Base-by-base conservation (phyloP, 805 yeast genomes). In the Candida jianshihensis region DNA sequence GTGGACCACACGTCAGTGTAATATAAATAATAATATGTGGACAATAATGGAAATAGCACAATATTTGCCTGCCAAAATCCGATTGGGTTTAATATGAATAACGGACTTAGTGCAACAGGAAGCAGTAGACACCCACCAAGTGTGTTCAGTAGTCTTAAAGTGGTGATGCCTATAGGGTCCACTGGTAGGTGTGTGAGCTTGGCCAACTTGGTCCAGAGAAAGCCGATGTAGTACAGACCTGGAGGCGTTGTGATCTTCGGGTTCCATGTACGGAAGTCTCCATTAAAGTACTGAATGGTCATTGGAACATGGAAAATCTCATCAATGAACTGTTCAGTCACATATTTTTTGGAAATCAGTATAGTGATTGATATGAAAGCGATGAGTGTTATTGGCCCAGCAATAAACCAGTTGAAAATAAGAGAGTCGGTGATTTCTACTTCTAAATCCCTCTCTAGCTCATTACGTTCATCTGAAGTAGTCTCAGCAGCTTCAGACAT, bases 1-100 rank as follows among this genome's bases (percentile, higher is more conserved):
- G 92, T 73, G 0, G 96, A 75, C 97, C 97, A 89, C 1, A 88
- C 81, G 53, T 92, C 98, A 0, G 98, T 92, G 59, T 92, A 92
- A 60, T 78, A 92, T 25, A 92, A 61, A 24, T 78, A 77, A 47
- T 81, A 78, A 59, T 79, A 90, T 4, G 88, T 69, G 18, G 80
- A 66, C 35, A 90, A 52, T 34, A 89, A 63, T 2, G 98, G 97
- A 47, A 78, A 73, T 7, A 79, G 54, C 35, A 67, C 53, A 4
- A 81, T 43, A 5, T 61, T 51, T 2, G 60, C 54, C 8, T 65
- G 60, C 70, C 71, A 66, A 48, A 65, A 64, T 13, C 65, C 66
- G 30, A 61, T 53, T 4, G 69, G 71, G 36, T 61, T 65, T 39
- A 66, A 56, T 16, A 61, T 45, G 33, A 57, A 58, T 16, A 68